Conservation (phyloP, 768 basidiomycete genomes). For the Gautieria morchelliformis region DNA sequence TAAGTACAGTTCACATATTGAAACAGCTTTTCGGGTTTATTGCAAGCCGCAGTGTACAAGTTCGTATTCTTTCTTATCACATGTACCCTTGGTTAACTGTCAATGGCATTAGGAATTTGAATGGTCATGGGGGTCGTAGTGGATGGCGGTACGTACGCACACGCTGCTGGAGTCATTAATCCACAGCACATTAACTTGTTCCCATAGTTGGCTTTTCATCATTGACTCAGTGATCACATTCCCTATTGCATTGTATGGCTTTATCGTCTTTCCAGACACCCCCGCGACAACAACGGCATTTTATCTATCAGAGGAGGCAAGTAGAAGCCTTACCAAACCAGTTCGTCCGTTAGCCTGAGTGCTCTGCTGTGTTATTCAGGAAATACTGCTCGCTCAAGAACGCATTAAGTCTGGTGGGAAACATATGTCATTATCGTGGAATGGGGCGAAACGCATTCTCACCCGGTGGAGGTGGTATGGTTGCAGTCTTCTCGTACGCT, state of each 20-base stretch:
- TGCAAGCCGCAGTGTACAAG: conserved; percentile 57
- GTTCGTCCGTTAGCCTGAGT: background rate
- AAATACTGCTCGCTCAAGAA: conserved; percentile 41
- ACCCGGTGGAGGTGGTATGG: conserved; percentile 60
- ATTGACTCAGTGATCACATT: conserved; percentile 64
- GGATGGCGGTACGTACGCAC: conserved; percentile 44
- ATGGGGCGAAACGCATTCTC: conserved; percentile 37
- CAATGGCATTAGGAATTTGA: conserved; percentile 34
- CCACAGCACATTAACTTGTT: background rate
- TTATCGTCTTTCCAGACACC: conserved; percentile 62
- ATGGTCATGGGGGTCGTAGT: conserved; percentile 41
- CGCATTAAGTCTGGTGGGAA: conserved; percentile 30
- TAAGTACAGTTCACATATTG: background rate
- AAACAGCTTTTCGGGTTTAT: conserved; percentile 50
- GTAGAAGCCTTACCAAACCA: conserved; percentile 10
- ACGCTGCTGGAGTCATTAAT: background rate
- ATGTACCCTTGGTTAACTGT: background rate
- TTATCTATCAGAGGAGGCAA: conserved; percentile 50
- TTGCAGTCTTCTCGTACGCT: conserved; percentile 49
- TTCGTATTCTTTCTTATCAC: conserved; percentile 15
- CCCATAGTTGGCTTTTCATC: conserved; percentile 32
- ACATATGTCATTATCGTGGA: conserved; percentile 40
- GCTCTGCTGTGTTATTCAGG: conserved; percentile 21
- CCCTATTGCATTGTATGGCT: conserved; percentile 64
- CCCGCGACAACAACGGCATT: conserved; percentile 55